Conservation (phyloP, 768 basidiomycete species). For the Leccinum variicolor region DNA sequence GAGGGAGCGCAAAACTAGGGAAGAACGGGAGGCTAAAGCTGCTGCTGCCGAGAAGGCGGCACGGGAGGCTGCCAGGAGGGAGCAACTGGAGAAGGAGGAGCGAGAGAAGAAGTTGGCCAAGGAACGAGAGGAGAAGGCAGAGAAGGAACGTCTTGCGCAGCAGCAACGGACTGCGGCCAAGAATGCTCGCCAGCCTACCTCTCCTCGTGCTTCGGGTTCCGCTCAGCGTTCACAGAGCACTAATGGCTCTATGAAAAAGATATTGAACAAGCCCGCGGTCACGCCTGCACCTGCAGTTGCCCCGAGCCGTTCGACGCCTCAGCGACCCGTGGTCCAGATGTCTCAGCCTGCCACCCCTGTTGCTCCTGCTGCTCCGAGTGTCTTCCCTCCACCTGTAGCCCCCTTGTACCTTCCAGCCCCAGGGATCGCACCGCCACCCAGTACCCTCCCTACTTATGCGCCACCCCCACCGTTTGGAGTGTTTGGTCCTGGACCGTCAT, state of each 20-base stretch:
- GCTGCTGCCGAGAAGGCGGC: constrained; percentile 47
- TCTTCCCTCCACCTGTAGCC: constrained; percentile 43
- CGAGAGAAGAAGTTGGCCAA: constrained; percentile 63
- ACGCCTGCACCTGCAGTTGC: constrained; percentile 31
- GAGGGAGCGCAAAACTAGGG: constrained; percentile 58
- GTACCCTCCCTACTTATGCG: constrained; percentile 52
- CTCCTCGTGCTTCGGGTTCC: constrained; percentile 50
- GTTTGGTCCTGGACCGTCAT: constrained; percentile 44
- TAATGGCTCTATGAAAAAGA: constrained; percentile 59
- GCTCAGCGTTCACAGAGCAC: constrained; percentile 45
- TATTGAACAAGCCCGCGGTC: constrained; percentile 45
- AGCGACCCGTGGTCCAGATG: constrained; percentile 32
- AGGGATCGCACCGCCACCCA: constrained; percentile 42
- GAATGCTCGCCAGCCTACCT: constrained; percentile 46
- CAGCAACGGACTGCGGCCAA: constrained; percentile 51
- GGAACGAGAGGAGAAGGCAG: constrained; percentile 59
- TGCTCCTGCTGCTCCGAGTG: constrained; percentile 24
- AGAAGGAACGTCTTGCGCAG: constrained; percentile 43
- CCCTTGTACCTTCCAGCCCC: constrained; percentile 47
- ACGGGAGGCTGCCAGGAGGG: constrained; percentile 36
- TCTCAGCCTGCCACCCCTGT: constrained; percentile 49
- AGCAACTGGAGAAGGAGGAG: constrained; percentile 59
- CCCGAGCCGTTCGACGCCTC: constrained; percentile 36
- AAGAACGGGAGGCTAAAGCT: constrained; percentile 61
- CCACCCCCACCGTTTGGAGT: constrained; percentile 49